Evolutionary conservation across 208 protist genomes (phyloP).

Genomic region (Angomonas deanei): DNA sequence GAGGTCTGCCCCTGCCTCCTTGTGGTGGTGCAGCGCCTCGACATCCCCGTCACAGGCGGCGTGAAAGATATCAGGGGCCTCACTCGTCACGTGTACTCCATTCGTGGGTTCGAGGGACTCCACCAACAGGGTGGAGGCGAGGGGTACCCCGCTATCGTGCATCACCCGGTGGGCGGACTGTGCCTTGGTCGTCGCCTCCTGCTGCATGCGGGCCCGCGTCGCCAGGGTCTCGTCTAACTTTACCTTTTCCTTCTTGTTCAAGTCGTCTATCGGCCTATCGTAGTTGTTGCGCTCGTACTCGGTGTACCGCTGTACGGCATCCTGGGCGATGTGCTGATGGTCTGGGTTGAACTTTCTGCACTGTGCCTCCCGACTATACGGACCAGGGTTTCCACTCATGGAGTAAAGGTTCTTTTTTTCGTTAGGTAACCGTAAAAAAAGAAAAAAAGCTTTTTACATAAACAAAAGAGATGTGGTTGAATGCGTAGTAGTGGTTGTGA

Average conservation of each 20-base stretch:
- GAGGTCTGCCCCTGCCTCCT: constrained; percentile 19
- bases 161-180: neutral
- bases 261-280: neutral
- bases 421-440: neutral
- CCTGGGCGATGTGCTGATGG: constrained; percentile 15
- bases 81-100: neutral
- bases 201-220: neutral
- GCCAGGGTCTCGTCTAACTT: neutral
- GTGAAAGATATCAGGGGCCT: constrained; percentile 50
- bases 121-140: neutral
- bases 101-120: neutral
- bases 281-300: neutral
- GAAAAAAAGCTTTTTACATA: constrained; percentile 7
- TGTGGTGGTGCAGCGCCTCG: constrained; percentile 23
- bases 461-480: too few species aligned
- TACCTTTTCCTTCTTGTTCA: neutral
- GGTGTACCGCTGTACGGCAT: constrained; percentile 10
- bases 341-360: constrained; percentile 23
- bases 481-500: too few species aligned
- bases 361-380: constrained; percentile 54
- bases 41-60: constrained; percentile 79
- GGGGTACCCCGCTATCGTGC: neutral
- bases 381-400: constrained; percentile 1
- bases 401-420: neutral
- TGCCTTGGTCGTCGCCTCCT: neutral